Evolutionary conservation across 148 eudicot genomes (phyloP).

Genomic region (Gaultheria prostrata): DNA sequence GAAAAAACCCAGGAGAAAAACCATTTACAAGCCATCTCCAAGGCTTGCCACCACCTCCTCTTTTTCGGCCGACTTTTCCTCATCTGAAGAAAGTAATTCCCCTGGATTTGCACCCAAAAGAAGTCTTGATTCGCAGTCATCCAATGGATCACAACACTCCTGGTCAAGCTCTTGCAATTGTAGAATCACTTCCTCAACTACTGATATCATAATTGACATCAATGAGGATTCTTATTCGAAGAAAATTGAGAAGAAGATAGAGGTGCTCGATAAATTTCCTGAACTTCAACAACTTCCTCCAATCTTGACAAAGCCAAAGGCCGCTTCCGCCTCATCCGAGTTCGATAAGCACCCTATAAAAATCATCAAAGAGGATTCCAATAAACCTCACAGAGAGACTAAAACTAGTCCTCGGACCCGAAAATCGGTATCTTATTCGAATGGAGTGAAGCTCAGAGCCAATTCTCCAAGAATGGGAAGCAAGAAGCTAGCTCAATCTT

Average conservation of each 20-base stretch:
- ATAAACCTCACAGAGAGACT: slow-evolving; percentile 3
- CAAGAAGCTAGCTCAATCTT: slow-evolving; percentile 18
- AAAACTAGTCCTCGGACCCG: slow-evolving; percentile 8
- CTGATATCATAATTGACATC: slow-evolving; percentile 46
- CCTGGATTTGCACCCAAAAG: slow-evolving; percentile 20
- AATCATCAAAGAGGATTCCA: slow-evolving; percentile 18
- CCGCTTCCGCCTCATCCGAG: neutral
- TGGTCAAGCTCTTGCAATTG: slow-evolving; percentile 32
- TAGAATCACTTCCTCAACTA: slow-evolving; percentile 32
- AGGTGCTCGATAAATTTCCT: slow-evolving; percentile 21
- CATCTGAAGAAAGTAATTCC: slow-evolving; percentile 21
- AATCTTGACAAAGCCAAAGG: slow-evolving; percentile 39
- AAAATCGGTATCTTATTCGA: slow-evolving; percentile 18
- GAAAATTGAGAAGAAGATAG: slow-evolving; percentile 15
- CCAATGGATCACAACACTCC: slow-evolving; percentile 8
- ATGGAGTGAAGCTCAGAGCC: slow-evolving; percentile 28
- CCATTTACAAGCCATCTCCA: slow-evolving; percentile 48
- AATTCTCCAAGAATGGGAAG: slow-evolving; percentile 32
- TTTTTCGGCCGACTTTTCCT: slow-evolving; percentile 17
- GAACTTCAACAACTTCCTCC: slow-evolving; percentile 42
- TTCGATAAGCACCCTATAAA: slow-evolving; percentile 11
- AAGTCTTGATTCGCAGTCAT: slow-evolving; percentile 6
- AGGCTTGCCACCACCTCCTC: slow-evolving; percentile 21
- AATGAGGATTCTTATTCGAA: slow-evolving; percentile 14
- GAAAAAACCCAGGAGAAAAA: slow-evolving; percentile 25